These are phyloP conservation scores for Microbotryum silenes-acaulis DNA, from an alignment of 1,284 basidiomycete species.

Conservation along the genomic window DNA sequence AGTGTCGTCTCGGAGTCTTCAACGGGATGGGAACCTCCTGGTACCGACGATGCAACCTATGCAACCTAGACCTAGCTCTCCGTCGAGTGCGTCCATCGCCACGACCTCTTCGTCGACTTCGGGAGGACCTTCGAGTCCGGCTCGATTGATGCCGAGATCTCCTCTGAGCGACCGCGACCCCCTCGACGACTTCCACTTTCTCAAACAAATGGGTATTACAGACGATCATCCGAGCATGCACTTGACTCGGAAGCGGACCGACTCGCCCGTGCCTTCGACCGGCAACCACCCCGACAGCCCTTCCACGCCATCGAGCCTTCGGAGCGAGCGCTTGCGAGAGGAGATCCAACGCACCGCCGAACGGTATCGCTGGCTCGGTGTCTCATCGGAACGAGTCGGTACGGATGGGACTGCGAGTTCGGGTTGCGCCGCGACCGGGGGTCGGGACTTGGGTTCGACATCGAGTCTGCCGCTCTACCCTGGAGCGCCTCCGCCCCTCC, in stretches of 20 bases:
- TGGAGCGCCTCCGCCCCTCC: slow-evolving; percentile 4
- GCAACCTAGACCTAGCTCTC: slow-evolving; percentile 3
- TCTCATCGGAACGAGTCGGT: background rate
- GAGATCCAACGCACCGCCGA: slow-evolving; percentile 19
- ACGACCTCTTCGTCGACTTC: background rate
- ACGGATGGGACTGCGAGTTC: background rate
- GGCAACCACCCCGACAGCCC: background rate
- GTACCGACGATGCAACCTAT: background rate
- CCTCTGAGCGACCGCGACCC: slow-evolving; percentile 24
- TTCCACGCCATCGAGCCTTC: background rate
- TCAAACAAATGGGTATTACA: slow-evolving; percentile 14
- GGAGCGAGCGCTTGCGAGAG: slow-evolving; percentile 16
- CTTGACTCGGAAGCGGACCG: slow-evolving; percentile 1
- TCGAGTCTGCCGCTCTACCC: slow-evolving; percentile 14
- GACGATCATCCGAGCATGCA: background rate
- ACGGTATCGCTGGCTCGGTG: background rate
- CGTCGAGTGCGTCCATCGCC: slow-evolving; percentile 1
- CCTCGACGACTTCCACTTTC: slow-evolving; percentile 23
- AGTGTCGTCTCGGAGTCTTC: background rate
- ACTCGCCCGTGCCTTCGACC: background rate
- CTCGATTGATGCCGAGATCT: slow-evolving; percentile 20
- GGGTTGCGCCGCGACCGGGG: background rate
- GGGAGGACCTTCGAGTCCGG: slow-evolving; percentile 3
- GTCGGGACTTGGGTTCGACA: background rate
- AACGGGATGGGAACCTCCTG: background rate